Conservation (phyloP, 192 early-diverging fungal species). For the Podila horticola region DNA sequence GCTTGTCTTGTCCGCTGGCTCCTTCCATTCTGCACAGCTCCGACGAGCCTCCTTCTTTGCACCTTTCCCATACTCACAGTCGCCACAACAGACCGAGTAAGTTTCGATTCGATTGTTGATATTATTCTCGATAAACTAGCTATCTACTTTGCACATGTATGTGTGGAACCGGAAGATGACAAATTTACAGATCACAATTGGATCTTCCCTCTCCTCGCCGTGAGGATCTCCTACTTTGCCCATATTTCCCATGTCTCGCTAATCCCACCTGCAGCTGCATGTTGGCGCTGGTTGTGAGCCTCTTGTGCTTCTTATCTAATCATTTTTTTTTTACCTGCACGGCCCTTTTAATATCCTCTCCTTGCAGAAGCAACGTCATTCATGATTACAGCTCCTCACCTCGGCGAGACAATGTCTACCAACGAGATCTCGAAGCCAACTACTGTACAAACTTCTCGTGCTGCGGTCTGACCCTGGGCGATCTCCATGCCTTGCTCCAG, state of each 20-base stretch:
- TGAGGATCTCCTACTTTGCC: background rate
- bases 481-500: constrained; percentile 95
- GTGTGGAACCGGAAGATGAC: background rate
- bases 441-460: constrained; percentile 97
- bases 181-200: background rate
- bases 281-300: background rate
- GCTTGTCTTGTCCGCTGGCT: constrained; percentile 38
- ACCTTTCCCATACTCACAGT: constrained; percentile 46
- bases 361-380: constrained; percentile 5
- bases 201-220: too few relatives aligned
- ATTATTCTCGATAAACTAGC: too few relatives aligned
- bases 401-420: constrained; percentile 44
- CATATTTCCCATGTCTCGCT: background rate
- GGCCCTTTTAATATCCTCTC: background rate
- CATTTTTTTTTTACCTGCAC: background rate
- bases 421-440: constrained; percentile 84
- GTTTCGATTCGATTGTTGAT: background rate
- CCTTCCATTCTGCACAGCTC: constrained; percentile 50
- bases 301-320: background rate
- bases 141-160: too few relatives aligned
- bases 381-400: constrained; percentile 49
- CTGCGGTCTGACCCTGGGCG: constrained; percentile 88
- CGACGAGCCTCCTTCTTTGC: constrained; percentile 46
- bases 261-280: background rate
- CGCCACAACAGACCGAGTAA: constrained; percentile 43